Base-by-base conservation (phyloP, 495 filamentous ascomycete genomes). In the Penicillium angulare region DNA sequence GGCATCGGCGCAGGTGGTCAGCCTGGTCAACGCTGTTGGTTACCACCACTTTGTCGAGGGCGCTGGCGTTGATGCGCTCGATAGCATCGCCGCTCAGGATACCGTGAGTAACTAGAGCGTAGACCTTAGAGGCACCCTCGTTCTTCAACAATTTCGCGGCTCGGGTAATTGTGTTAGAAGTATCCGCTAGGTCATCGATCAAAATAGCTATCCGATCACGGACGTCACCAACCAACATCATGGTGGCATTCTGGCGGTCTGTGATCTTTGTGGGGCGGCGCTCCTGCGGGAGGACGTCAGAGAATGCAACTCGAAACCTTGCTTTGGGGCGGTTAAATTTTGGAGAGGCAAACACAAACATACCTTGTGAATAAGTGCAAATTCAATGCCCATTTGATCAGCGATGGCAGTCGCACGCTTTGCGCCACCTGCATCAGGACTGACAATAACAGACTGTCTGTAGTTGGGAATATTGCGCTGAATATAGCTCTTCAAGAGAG, bases 301-400 rank as follows among this genome's bases (percentile, higher is more conserved):
- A 47, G 39, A 46, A 31, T 44, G 15, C 32, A 32, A 38, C 26
- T 0, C 12, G 16, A n/a, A n/a, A n/a, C n/a, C n/a, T n/a, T n/a
- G n/a, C n/a, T n/a, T n/a, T n/a, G n/a, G n/a, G n/a, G n/a, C n/a
- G n/a, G n/a, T n/a, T n/a, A n/a, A n/a, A n/a, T n/a, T n/a, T n/a
- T n/a, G n/a, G n/a, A n/a, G n/a, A n/a, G n/a, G n/a, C n/a, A n/a
- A n/a, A n/a, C n/a, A n/a, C n/a, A 44, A 29, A 65, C 75, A 63
- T 78, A 95, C 93, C 85, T 97, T 98, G 77, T 98, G 93, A 58
- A 98, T 97, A 50, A 98, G 78, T 9, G 95, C 93, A 70, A 98
- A 97, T 38, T 88, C 86, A 73, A 97, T 87, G 52, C 88, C 89
- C 59, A 98, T 81, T 39, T 85, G 85, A 65, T 98, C 93, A 10